Conservation (phyloP, 805 yeast species). For the Yamadazyma ubonensis region DNA sequence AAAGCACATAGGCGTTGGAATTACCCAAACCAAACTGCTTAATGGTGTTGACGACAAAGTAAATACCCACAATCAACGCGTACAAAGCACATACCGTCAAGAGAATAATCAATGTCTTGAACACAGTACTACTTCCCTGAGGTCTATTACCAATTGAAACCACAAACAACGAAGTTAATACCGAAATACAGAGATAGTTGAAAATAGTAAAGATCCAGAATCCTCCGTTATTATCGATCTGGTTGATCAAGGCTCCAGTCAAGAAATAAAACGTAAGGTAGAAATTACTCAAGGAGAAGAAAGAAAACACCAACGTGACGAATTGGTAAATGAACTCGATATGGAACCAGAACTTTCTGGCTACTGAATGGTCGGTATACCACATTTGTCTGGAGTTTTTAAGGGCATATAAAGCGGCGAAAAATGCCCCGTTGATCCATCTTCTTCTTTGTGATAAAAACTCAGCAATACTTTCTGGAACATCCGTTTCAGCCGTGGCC, state of each 20-base stretch:
- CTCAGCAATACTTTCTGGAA: conserved; percentile 84
- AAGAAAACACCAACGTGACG: conserved; percentile 74
- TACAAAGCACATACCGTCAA: conserved; percentile 78
- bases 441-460: conserved; percentile 89
- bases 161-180: conserved; percentile 82
- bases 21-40: conserved; percentile 40
- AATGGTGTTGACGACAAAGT: conserved; percentile 64
- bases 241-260: conserved; percentile 70
- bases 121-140: conserved; percentile 85
- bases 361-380: conserved; percentile 69
- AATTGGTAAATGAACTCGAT: conserved; percentile 84
- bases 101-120: conserved; percentile 67
- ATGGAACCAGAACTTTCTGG: conserved; percentile 68
- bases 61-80: conserved; percentile 78
- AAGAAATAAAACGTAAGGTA: conserved; percentile 89
- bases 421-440: conserved; percentile 96
- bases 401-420: conserved; percentile 87
- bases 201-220: conserved; percentile 78
- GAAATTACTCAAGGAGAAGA: conserved; percentile 90
- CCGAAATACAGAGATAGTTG: conserved; percentile 81
- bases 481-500: conserved; percentile 96
- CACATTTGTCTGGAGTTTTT: conserved; percentile 75
- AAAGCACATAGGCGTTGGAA: conserved; percentile 49
- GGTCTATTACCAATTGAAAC: conserved; percentile 97
- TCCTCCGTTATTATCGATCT: conserved; percentile 45